phyloP scores from a whole-genome alignment of 371 early-diverging fungal species.

The Mortierella sp. region DNA sequence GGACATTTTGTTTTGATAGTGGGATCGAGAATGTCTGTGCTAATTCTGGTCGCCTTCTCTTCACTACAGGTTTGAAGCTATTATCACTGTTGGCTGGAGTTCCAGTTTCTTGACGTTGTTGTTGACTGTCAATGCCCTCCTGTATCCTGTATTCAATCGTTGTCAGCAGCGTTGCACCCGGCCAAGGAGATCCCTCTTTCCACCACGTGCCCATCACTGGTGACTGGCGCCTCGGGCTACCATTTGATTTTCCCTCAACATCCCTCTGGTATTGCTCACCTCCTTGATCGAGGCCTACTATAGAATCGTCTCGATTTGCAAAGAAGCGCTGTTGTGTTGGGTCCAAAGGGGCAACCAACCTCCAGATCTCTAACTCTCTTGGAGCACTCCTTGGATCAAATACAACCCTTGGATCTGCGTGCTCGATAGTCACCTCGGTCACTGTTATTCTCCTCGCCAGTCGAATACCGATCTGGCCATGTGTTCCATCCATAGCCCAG shows the following conservation, averaged over 20 bases:
- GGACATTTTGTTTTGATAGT: slow-evolving; percentile 27
- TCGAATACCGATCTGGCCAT: slow-evolving; percentile 71
- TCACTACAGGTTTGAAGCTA: background rate
- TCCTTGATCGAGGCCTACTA: background rate
- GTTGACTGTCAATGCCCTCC: background rate
- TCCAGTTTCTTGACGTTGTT: background rate
- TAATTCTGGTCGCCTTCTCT: background rate
- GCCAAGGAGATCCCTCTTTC: slow-evolving; percentile 19
- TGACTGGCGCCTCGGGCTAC: background rate
- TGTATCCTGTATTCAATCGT: slow-evolving; percentile 17
- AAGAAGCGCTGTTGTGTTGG: background rate
- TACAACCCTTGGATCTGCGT: slow-evolving; percentile 64
- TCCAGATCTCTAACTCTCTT: slow-evolving; percentile 77
- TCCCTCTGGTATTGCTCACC: background rate
- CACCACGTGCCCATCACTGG: slow-evolving; percentile 25
- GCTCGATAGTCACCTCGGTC: slow-evolving; percentile 75
- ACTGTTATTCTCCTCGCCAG: slow-evolving; percentile 66
- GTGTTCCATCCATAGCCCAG: slow-evolving; percentile 74
- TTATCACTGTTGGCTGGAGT: background rate
- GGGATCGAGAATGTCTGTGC: slow-evolving; percentile 59
- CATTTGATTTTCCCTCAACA: background rate
- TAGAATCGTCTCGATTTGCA: background rate
- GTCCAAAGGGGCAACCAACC: slow-evolving; percentile 48
- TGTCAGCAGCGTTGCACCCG: slow-evolving; percentile 27
- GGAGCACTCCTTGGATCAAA: slow-evolving; percentile 71